Evolutionary conservation across 805 yeast species (phyloP), one percentile per base, ranked within the genome.

Genomic region (Kregervanrija pseudodelftensis): DNA sequence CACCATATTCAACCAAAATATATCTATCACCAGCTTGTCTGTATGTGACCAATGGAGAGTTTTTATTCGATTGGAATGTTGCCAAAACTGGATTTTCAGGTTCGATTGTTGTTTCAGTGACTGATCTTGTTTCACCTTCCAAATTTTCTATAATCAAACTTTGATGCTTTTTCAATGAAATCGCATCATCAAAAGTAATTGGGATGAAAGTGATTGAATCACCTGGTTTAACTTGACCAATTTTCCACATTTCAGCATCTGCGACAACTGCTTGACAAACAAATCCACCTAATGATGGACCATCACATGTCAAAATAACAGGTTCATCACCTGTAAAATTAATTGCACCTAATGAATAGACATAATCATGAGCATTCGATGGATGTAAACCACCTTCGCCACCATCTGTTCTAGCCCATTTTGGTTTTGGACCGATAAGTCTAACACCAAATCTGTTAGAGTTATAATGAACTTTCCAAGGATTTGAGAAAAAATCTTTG

Each of bases 301-400:
- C 98, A 67, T 91, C 99, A 61, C 97, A 87, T 2, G 98, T 88
- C 64, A 91, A 74, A 51, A 91, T 89, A 32, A 91, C 99, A 1
- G 98, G 98, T 66, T 91, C 98, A 67, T 93, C 98, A 66, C 99
- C 99, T 33, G 98, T 93, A 64, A 93, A 93, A 67, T 93, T 93
- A 64, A 91, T 83, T 30, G 99, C 98, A 56, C 99, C 98, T 43
- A 89, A 69, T 1, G 98, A 88, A 64, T 91, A 91, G 43, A 91
- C 98, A 60, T 91, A 93, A 69, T 91, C 99, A 62, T 91, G 98
- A 37, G 96, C 90, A 66, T 91, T 91, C n/a, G 97, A 89, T 41
- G 99, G 99, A 69, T 91, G 99, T 59, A 91, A 73, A 46, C 99
- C 99, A 47, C 93, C 99, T 57, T 89, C 96, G 49, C 98, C 99